These are phyloP conservation scores for Penicillium coprophilum DNA, from an alignment of 495 filamentous ascomycete species.

Conservation along the genomic window DNA sequence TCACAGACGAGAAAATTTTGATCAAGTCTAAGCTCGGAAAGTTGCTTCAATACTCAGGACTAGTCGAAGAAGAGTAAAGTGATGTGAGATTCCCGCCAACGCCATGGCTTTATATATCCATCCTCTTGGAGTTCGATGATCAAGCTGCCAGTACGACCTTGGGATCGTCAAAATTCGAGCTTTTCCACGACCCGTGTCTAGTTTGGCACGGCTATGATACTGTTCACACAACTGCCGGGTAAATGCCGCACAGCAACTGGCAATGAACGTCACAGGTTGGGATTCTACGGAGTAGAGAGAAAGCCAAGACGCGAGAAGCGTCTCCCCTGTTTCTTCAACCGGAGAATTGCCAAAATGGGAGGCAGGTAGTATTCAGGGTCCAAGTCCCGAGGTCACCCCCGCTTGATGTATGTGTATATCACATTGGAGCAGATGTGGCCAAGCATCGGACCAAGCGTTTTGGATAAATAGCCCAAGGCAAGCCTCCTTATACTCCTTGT, in stretches of 20 bases:
- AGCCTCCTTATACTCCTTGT: not conserved
- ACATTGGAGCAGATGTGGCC: not conserved
- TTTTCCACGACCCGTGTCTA: constrained; percentile 2
- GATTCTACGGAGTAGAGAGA: too few species aligned
- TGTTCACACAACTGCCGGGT: not conserved
- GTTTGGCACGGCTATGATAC: not conserved
- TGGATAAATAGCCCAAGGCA: not conserved
- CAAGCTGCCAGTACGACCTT: not conserved
- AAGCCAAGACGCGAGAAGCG: not conserved
- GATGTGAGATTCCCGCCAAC: not conserved
- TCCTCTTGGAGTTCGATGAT: not conserved
- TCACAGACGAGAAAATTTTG: not conserved
- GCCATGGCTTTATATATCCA: not conserved
- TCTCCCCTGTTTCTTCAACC: not conserved
- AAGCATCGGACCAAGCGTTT: not conserved
- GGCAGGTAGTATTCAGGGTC: constrained; percentile 1
- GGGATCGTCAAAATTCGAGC: not conserved
- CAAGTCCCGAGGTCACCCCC: not conserved
- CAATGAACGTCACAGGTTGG: not conserved
- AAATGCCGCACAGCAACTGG: not conserved
- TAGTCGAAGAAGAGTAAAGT: not conserved
- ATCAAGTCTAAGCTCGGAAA: not conserved
- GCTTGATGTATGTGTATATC: not conserved
- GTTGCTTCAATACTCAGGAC: not conserved
- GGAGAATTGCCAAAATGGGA: not conserved